Percentiles rank a stretch among this genome's conserved stretches.
These are phyloP conservation scores for Vigna hirtella DNA, from an alignment of 306 rosid species.

Conservation along the genomic window DNA sequence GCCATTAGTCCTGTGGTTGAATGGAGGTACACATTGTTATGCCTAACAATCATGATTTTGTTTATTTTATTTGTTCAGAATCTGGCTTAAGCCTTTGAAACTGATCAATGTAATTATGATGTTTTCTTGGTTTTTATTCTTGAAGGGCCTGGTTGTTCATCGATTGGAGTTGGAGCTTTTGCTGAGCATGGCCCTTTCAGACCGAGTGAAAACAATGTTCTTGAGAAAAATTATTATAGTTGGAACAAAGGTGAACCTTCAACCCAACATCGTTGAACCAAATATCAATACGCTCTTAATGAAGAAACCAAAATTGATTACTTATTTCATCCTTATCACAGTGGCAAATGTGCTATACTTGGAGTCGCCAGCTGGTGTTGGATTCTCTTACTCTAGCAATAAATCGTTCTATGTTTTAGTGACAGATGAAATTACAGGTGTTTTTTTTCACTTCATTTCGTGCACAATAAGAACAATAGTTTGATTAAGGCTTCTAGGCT, in stretches of 20 bases:
- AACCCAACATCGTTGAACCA: background rate
- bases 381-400: slow-evolving; percentile 72
- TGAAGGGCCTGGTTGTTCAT: slow-evolving; percentile 81
- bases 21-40: slow-evolving; percentile 45
- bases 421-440: slow-evolving; percentile 71
- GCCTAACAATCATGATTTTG: background rate
- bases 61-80: background rate
- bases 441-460: slow-evolving; percentile 37
- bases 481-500: background rate
- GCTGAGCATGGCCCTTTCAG: slow-evolving; percentile 71
- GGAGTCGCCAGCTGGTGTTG: slow-evolving; percentile 85
- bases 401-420: slow-evolving; percentile 53
- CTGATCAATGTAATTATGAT: background rate
- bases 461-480: slow-evolving; percentile 1
- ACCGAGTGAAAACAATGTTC: slow-evolving; percentile 54
- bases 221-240: slow-evolving; percentile 58
- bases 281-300: background rate
- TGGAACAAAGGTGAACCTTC: slow-evolving; percentile 65
- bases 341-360: slow-evolving; percentile 69
- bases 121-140: slow-evolving; percentile 18
- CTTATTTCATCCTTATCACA: slow-evolving; percentile 29
- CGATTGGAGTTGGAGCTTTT: slow-evolving; percentile 72
- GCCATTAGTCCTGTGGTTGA: slow-evolving; percentile 56
- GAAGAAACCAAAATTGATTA: background rate
- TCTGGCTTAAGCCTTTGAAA: background rate